Base-by-base conservation (phyloP, 106 monocot species). In the Dendrobium officinale region DNA sequence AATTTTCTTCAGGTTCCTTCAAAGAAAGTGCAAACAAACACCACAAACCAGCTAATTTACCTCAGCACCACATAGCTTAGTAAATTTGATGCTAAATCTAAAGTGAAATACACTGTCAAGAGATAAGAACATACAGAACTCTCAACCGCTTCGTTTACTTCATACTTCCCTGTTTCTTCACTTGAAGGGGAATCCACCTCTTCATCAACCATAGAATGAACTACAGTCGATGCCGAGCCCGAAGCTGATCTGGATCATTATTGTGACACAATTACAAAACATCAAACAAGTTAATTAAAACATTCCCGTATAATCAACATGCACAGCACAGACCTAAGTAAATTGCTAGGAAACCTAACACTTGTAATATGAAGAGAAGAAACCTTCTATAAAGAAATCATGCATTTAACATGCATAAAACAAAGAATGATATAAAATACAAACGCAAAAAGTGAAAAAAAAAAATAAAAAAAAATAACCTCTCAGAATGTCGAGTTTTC, bases 1-100 rank as follows among this genome's bases (percentile, higher is more conserved):
- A 45, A 78, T 45, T 92, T 76, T 91, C 89, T 85, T 98, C 97
- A 78, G 90, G 89, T 80, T 92, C 97, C 94, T 98, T 82, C 26
- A 40, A 51, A 29, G 67, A 9, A 67, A 8, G 17, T 47, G 6
- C 31, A 47, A 73, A 48, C 24, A n/a, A 55, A 78, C 20, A 72
- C 6, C 73, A 79, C 66, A 78, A 7, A 70, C 31, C 67, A 22
- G 76, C 9, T 76, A 27, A 48, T 22, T 75, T 41, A 17, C 13
- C 40, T 13, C 16, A 72, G 2, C 29, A 33, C 40, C 37, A 72
- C 16, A 16, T 17, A 72, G 40, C 31, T 72, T 72, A 27, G 72
- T 72, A 29, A 33, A 70, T 70, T 33, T 42, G 24, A 22, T 47
- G 47, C 43, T 20, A 48, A 48, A 48, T 17, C 44, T 47, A 26